Evolutionary conservation across 495 filamentous ascomycete genomes (phyloP), one percentile per base, ranked within the genome.

Genomic region (Penicillium ochrochloron): DNA sequence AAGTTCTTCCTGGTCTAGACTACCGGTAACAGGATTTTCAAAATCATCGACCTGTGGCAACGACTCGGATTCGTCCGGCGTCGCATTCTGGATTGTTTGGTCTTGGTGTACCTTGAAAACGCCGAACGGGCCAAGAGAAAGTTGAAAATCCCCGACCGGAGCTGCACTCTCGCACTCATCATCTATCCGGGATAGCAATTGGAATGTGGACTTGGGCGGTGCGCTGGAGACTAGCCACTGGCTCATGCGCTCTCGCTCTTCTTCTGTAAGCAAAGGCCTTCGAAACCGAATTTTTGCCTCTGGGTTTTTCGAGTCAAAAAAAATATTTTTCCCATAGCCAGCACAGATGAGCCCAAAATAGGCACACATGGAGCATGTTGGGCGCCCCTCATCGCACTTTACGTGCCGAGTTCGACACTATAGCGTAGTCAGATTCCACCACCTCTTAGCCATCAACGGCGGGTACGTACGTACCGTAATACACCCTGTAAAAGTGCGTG

Each of bases 301-400:
- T 6, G 62, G 59, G 37, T 55, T 65, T 23, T 65, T 62, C 8
- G 58, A 60, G 31, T 70, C 62, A 50, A 75, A 75, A 59, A 67
- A 61, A 4, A 75, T 61, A 23, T 67, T 64, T 3, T 71, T 75
- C 10, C 42, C 67, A 35, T 75, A 75, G 11, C 65, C 63, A 21
- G 61, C 63, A 33, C 68, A 73, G 3, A 51, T 10, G 2, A 71
- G 23, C 0, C 64, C 61, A 8, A 63, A 59, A 19, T 63, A 62
- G 39, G 37, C 34, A 46, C 73, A 75, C 63, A 71, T 66, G 21
- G 60, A 59, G 59, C 70, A 75, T 33, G 65, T 63, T n/a, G 66
- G 73, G 4, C 66, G 73, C 14, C 60, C 52, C 48, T 73, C 70
- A 35, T 75, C 73, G 52, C 69, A 75, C 63, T 73, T 73, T 6